phyloP scores from a whole-genome alignment of 768 basidiomycete species.

The Naganishia vaughanmartiniae region DNA sequence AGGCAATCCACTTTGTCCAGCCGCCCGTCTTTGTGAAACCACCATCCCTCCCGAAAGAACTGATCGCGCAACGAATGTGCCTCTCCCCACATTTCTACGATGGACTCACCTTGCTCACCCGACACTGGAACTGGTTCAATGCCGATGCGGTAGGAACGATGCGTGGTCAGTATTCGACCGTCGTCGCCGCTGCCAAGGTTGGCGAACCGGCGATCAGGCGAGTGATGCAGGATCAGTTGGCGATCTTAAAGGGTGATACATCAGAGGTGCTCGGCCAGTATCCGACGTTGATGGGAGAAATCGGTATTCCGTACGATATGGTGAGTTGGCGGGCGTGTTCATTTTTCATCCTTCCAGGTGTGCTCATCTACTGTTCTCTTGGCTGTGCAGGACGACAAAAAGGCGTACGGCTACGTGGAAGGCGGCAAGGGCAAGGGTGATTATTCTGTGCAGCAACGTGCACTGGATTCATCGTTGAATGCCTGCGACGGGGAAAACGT shows the following conservation, averaged over 20 bases:
- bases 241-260: conserved; percentile 74
- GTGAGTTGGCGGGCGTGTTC: conserved; percentile 55
- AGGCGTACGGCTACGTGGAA: conserved; percentile 72
- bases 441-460: conserved; percentile 62
- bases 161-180: conserved; percentile 64
- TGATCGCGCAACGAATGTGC: conserved; percentile 64
- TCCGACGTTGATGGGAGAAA: conserved; percentile 53
- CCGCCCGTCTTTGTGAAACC: conserved; percentile 85
- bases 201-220: conserved; percentile 76
- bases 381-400: conserved; percentile 70
- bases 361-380: conserved; percentile 40
- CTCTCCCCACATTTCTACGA: conserved; percentile 91
- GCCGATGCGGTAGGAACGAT: conserved; percentile 70
- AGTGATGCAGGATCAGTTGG: conserved; percentile 76
- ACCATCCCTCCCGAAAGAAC: conserved; percentile 61
- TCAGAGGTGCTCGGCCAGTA: conserved; percentile 20
- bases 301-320: conserved; percentile 89
- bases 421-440: conserved; percentile 68
- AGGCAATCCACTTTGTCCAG: conserved; percentile 84
- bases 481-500: conserved; percentile 72
- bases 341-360: conserved; percentile 10
- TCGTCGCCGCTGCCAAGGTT: conserved; percentile 69
- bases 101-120: conserved; percentile 84
- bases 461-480: conserved; percentile 80
- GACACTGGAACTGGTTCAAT: conserved; percentile 73